Evolutionary conservation across 305 asterid genomes (phyloP).

Genomic region (Solanum hybrid): DNA sequence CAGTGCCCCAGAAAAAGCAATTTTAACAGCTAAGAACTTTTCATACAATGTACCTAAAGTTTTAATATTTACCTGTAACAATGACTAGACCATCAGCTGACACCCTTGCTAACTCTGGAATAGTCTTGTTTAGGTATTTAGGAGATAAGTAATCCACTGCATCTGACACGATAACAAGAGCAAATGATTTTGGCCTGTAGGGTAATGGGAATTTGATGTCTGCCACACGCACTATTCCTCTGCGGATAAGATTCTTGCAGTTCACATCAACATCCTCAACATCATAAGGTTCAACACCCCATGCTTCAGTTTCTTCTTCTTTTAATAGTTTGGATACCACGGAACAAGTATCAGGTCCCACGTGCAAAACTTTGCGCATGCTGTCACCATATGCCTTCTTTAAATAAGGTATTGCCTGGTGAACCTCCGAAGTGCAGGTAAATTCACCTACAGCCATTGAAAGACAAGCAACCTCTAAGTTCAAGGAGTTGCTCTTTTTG

Average conservation of each 20-base stretch:
- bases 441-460: constrained; percentile 23
- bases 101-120: constrained; percentile 42
- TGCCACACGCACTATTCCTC: constrained; percentile 34
- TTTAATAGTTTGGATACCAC: constrained; percentile 30
- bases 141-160: constrained; percentile 42
- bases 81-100: constrained; percentile 34
- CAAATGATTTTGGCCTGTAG: constrained; percentile 33
- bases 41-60: background rate
- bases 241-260: constrained; percentile 32
- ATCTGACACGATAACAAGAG: constrained; percentile 39
- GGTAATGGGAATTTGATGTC: constrained; percentile 44
- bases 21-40: background rate
- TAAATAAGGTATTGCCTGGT: constrained; percentile 23
- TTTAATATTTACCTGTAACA: constrained; percentile 22
- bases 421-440: constrained; percentile 32
- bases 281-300: constrained; percentile 47
- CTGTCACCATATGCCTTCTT: constrained; percentile 32
- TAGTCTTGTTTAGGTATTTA: constrained; percentile 37
- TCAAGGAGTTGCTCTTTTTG: background rate
- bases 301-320: constrained; percentile 38
- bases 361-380: constrained; percentile 31
- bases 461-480: background rate
- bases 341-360: constrained; percentile 45
- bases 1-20: background rate
- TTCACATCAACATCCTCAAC: constrained; percentile 29